phyloP scores from a whole-genome alignment of 2,329 filamentous ascomycete genomes.

The Trichoderma atrobrunneum region DNA sequence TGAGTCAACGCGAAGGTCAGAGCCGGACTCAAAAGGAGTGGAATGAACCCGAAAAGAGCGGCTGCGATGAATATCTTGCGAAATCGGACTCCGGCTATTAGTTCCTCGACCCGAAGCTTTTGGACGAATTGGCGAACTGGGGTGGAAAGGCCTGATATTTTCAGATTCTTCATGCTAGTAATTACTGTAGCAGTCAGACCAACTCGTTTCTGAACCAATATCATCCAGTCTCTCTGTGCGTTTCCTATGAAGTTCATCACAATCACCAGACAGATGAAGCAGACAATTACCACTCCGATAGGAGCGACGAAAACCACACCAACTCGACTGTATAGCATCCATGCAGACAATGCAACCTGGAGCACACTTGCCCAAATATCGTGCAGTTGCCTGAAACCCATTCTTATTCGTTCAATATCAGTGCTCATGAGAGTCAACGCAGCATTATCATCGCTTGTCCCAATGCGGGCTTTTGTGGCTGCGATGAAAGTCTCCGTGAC shows the following conservation, averaged over 20 bases:
- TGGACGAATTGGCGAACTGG: not conserved
- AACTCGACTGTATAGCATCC: not conserved
- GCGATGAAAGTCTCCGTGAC: not conserved
- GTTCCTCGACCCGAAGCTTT: not conserved
- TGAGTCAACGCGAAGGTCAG: not conserved
- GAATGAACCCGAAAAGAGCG: not conserved
- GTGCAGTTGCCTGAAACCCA: slow-evolving; percentile 37
- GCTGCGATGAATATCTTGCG: not conserved
- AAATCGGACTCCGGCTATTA: not conserved
- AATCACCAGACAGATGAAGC: not conserved
- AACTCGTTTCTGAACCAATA: not conserved
- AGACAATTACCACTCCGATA: not conserved
- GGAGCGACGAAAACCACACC: not conserved
- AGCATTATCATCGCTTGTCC: slow-evolving; percentile 33
- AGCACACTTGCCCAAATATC: slow-evolving; percentile 27
- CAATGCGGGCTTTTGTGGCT: not conserved
- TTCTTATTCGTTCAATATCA: slow-evolving; percentile 43
- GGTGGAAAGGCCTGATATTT: not conserved
- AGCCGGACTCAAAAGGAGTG: not conserved
- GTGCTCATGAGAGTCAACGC: slow-evolving; percentile 48
- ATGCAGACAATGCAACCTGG: not conserved
- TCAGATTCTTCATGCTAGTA: not conserved
- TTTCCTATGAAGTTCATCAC: not conserved
- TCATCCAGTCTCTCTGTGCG: not conserved
- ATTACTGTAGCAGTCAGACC: not conserved